Conservation (phyloP, 371 early-diverging fungal genomes). For the Rhizopus delemar region DNA sequence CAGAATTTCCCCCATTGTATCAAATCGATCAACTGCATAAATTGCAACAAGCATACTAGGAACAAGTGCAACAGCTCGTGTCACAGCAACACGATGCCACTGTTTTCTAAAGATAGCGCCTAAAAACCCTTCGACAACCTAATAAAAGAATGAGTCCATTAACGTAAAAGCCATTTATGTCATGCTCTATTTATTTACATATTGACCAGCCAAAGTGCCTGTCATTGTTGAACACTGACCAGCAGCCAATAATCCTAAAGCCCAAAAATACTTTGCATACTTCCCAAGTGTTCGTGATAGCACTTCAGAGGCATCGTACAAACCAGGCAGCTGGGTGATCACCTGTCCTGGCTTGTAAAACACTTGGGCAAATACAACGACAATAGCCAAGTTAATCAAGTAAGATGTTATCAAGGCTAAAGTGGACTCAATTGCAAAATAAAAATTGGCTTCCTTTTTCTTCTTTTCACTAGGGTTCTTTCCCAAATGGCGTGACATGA, state of each 20-base stretch:
- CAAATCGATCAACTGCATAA: constrained; percentile 61
- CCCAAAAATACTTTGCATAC: constrained; percentile 66
- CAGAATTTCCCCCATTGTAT: constrained; percentile 68
- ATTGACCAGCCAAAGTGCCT: constrained; percentile 77
- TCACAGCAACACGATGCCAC: constrained; percentile 71
- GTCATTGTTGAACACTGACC: constrained; percentile 80
- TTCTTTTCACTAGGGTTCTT: constrained; percentile 46
- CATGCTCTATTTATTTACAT: constrained; percentile 40
- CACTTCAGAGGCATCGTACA: constrained; percentile 66
- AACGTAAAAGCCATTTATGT: neutral
- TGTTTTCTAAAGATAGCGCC: constrained; percentile 62
- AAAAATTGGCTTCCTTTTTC: constrained; percentile 66
- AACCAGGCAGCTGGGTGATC: constrained; percentile 40
- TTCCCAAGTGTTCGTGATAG: constrained; percentile 57
- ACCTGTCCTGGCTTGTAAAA: constrained; percentile 52
- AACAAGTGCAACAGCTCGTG: constrained; percentile 66
- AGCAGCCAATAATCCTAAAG: constrained; percentile 68
- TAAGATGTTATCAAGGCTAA: constrained; percentile 66
- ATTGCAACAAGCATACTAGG: constrained; percentile 71
- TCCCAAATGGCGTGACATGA: constrained; percentile 61
- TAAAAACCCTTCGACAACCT: constrained; percentile 67
- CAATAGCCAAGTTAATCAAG: constrained; percentile 72
- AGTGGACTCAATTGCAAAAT: constrained; percentile 70
- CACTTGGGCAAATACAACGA: constrained; percentile 70
- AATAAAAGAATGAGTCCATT: neutral